phyloP scores from a whole-genome alignment of 148 eudicot genomes.

The Camellia lanceoleosa region DNA sequence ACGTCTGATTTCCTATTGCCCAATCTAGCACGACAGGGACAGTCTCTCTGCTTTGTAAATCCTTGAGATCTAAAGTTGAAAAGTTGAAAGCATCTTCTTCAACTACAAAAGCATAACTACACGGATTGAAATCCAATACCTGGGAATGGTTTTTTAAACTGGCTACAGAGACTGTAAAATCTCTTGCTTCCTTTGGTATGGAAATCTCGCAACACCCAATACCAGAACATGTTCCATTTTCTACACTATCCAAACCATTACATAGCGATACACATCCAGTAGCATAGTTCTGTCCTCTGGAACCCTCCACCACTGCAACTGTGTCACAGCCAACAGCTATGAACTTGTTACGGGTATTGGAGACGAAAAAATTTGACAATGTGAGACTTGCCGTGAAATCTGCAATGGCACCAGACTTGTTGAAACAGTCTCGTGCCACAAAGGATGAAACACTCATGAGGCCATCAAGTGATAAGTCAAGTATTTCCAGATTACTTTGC shows the following conservation, averaged over 20 bases:
- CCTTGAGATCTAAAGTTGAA: neutral
- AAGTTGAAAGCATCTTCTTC: constrained; percentile 1
- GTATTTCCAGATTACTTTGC: neutral
- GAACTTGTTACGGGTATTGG: neutral
- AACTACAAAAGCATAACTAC: constrained; percentile 14
- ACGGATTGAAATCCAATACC: constrained; percentile 8
- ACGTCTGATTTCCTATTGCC: constrained; percentile 14
- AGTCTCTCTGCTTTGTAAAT: neutral
- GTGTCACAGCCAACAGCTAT: constrained; percentile 17
- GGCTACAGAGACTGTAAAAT: neutral
- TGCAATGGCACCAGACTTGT: neutral
- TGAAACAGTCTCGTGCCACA: neutral
- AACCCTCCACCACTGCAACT: neutral
- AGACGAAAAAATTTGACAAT: neutral
- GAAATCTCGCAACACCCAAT: constrained; percentile 17
- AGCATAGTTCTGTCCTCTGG: neutral
- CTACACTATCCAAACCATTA: neutral
- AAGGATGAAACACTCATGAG: neutral
- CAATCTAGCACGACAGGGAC: constrained; percentile 17
- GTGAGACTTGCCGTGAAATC: neutral
- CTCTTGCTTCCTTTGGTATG: neutral
- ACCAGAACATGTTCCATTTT: constrained; percentile 11
- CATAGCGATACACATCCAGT: constrained; percentile 12
- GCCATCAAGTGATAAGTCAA: neutral
- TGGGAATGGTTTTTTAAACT: neutral